Evolutionary conservation across 2,329 filamentous ascomycete genomes (phyloP).

Genomic region (Cladosporium austrohemisphaericum): DNA sequence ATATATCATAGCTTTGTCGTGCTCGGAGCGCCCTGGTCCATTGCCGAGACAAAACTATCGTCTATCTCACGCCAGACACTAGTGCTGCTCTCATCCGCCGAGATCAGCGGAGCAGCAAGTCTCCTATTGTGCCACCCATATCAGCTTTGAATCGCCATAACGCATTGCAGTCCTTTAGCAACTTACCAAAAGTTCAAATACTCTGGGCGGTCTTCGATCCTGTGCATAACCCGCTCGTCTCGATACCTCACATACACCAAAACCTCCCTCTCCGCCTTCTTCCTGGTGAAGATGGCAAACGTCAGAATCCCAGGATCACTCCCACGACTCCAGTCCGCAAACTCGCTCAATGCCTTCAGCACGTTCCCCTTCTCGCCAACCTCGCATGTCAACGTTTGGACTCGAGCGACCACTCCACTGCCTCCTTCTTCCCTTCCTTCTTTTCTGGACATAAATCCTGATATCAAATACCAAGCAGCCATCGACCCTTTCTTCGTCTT

Average conservation of each 20-base stretch:
- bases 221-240: slow-evolving; percentile 19
- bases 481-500: slow-evolving; percentile 22
- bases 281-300: slow-evolving; percentile 26
- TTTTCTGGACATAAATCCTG: slow-evolving; percentile 23
- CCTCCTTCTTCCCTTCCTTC: slow-evolving; percentile 10
- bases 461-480: slow-evolving; percentile 24
- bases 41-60: slow-evolving; percentile 28
- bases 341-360: slow-evolving; percentile 14
- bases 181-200: slow-evolving; percentile 25
- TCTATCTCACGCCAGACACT: slow-evolving; percentile 29
- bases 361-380: slow-evolving; percentile 9
- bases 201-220: slow-evolving; percentile 22
- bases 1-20: no score
- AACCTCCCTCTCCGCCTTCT: slow-evolving; percentile 25
- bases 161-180: background rate
- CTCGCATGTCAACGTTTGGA: slow-evolving; percentile 20
- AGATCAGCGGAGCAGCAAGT: background rate
- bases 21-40: background rate
- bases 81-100: slow-evolving; percentile 13
- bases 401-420: slow-evolving; percentile 18
- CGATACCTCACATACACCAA: slow-evolving; percentile 26
- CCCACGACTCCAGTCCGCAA: slow-evolving; percentile 19
- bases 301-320: slow-evolving; percentile 25
- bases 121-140: no score
- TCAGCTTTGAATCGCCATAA: no score